Evolutionary conservation across 352 stramenopile species (phyloP).

Genomic region (Bremia lactucae): DNA sequence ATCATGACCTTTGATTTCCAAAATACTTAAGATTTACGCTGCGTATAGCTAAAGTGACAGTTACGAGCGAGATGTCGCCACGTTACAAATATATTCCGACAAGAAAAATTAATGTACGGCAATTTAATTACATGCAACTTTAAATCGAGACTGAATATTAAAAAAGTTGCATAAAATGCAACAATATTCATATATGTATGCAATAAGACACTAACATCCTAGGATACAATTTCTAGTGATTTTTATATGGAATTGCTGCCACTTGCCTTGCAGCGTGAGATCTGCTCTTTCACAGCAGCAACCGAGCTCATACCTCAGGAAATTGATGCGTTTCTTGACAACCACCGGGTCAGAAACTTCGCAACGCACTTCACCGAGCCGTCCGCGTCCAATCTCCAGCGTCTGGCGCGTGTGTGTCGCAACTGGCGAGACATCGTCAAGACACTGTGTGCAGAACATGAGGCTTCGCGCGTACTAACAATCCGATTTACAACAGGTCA

Average conservation of each 20-base stretch:
- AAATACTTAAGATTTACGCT: too few relatives aligned
- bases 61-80: too few relatives aligned
- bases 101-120: too few relatives aligned
- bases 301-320: slow-evolving; percentile 27
- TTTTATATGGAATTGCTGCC: slow-evolving; percentile 20
- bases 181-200: background rate
- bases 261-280: slow-evolving; percentile 22
- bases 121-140: too few relatives aligned
- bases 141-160: too few relatives aligned
- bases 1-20: too few relatives aligned
- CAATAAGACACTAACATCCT: too few relatives aligned
- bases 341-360: slow-evolving; percentile 11
- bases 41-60: too few relatives aligned
- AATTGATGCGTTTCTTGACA: background rate
- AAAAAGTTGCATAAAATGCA: too few relatives aligned
- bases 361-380: slow-evolving; percentile 17
- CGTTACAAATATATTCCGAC: too few relatives aligned
- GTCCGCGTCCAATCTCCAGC: slow-evolving; percentile 14
- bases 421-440: slow-evolving; percentile 16
- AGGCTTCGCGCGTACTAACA: slow-evolving; percentile 12
- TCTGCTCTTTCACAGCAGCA: slow-evolving; percentile 23
- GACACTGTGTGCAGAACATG: slow-evolving; percentile 12
- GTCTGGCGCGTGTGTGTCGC: slow-evolving; percentile 22
- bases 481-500: slow-evolving; percentile 18
- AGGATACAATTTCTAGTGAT: too few relatives aligned